phyloP scores from a whole-genome alignment of 768 basidiomycete genomes.

The Cyclocybe cylindracea region DNA sequence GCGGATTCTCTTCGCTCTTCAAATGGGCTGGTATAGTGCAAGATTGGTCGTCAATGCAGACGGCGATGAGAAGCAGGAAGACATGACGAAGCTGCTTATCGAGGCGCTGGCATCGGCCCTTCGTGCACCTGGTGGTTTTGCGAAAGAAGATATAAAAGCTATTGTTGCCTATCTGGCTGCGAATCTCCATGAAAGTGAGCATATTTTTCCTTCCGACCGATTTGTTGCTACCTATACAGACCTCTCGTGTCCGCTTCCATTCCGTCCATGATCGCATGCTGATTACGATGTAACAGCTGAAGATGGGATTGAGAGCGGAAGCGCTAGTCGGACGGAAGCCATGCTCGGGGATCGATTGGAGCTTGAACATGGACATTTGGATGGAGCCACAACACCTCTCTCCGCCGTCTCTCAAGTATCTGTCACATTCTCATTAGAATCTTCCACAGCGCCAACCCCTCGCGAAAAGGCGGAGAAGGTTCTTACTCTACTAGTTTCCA shows the following conservation, averaged over 20 bases:
- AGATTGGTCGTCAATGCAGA: background rate
- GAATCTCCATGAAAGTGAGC: conserved; percentile 68
- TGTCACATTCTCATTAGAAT: conserved; percentile 28
- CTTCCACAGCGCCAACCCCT: background rate
- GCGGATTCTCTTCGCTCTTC: conserved; percentile 79
- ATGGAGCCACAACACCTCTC: conserved; percentile 47
- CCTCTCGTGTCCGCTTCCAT: background rate
- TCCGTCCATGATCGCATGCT: conserved; percentile 7
- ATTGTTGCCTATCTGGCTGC: conserved; percentile 85
- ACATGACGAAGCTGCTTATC: conserved; percentile 50
- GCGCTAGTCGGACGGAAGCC: background rate
- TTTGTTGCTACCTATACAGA: no score
- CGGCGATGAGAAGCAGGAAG: conserved; percentile 18
- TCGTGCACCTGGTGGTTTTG: conserved; percentile 56
- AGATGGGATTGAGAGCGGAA: no score
- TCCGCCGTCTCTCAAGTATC: conserved; percentile 62
- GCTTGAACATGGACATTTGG: no score
- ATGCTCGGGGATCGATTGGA: background rate
- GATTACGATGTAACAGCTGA: conserved; percentile 6
- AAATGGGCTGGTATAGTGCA: conserved; percentile 72
- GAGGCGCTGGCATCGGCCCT: conserved; percentile 63
- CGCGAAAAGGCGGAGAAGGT: conserved; percentile 70
- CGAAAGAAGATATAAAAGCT: conserved; percentile 82
- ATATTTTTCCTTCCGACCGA: no score
- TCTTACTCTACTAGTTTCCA: conserved; percentile 61